Evolutionary conservation across 2,329 filamentous ascomycete species (phyloP).

Genomic region (Calonectria ilicicola): DNA sequence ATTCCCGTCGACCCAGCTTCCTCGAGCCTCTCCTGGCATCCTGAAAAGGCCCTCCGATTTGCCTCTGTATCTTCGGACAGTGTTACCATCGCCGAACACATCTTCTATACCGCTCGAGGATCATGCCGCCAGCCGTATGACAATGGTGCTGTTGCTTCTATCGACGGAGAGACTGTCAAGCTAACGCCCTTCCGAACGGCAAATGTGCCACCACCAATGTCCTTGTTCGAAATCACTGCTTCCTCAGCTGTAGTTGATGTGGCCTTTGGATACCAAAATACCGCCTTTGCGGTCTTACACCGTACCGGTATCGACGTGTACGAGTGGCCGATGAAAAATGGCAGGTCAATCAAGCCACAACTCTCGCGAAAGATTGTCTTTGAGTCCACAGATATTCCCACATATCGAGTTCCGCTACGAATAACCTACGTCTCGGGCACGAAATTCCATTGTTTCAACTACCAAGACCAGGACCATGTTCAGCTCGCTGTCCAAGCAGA

Average conservation of each 20-base stretch:
- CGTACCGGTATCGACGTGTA: constrained; percentile 75
- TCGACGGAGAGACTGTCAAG: constrained; percentile 85
- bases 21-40: constrained; percentile 77
- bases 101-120: constrained; percentile 76
- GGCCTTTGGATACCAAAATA: constrained; percentile 75
- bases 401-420: constrained; percentile 46
- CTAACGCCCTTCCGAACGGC: constrained; percentile 86
- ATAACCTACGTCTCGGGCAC: constrained; percentile 45
- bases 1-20: constrained; percentile 60
- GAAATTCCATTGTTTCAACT: constrained; percentile 47
- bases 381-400: constrained; percentile 35
- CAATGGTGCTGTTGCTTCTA: constrained; percentile 82
- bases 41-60: constrained; percentile 82
- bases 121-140: constrained; percentile 79
- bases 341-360: constrained; percentile 59
- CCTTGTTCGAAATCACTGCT: constrained; percentile 78
- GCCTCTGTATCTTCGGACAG: constrained; percentile 63
- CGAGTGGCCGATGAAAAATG: constrained; percentile 73
- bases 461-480: constrained; percentile 40
- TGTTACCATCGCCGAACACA: constrained; percentile 73
- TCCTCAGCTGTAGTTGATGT: constrained; percentile 78
- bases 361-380: constrained; percentile 56
- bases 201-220: constrained; percentile 94
- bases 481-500: constrained; percentile 38
- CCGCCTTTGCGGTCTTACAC: constrained; percentile 79